Conservation (phyloP, 192 early-diverging fungal genomes). For the Backusella morwellensis region DNA sequence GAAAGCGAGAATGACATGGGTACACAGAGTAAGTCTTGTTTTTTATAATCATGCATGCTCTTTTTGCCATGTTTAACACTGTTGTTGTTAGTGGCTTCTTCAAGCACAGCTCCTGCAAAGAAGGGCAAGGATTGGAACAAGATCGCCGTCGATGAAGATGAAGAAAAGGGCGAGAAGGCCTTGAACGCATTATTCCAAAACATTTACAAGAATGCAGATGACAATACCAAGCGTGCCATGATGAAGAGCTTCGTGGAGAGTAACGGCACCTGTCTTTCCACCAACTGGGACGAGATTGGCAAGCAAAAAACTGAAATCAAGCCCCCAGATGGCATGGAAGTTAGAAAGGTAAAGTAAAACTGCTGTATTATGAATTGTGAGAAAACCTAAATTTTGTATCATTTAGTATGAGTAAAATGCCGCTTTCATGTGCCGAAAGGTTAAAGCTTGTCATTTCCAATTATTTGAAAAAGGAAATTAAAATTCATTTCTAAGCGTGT, state of each 20-base stretch:
- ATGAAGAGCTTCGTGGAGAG: conserved; percentile 97
- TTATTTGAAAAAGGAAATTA: conserved; percentile 16
- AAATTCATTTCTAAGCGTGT: not conserved
- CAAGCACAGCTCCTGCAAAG: conserved; percentile 40
- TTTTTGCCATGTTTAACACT: too few species aligned
- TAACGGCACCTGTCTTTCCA: conserved; percentile 91
- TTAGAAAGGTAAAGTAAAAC: conserved; percentile 57
- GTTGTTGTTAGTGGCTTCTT: conserved; percentile 2
- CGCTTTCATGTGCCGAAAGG: conserved; percentile 7
- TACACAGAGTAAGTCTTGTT: conserved; percentile 14
- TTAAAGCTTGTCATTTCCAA: conserved; percentile 1
- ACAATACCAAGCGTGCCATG: conserved; percentile 91
- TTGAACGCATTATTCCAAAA: conserved; percentile 91
- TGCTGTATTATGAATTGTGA: not conserved
- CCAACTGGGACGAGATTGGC: conserved; percentile 93
- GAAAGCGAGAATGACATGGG: conserved; percentile 60
- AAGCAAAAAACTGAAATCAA: conserved; percentile 81
- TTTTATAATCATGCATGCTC: not conserved
- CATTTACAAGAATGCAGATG: conserved; percentile 88
- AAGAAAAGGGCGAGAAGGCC: conserved; percentile 86
- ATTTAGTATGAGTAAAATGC: not conserved
- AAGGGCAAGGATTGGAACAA: conserved; percentile 82
- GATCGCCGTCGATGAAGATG: conserved; percentile 70
- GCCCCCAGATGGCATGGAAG: conserved; percentile 91
- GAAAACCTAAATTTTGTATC: not conserved